These are phyloP conservation scores for Knoxia roxburghii DNA, from an alignment of 257 asterid genomes.

Conservation along the genomic window DNA sequence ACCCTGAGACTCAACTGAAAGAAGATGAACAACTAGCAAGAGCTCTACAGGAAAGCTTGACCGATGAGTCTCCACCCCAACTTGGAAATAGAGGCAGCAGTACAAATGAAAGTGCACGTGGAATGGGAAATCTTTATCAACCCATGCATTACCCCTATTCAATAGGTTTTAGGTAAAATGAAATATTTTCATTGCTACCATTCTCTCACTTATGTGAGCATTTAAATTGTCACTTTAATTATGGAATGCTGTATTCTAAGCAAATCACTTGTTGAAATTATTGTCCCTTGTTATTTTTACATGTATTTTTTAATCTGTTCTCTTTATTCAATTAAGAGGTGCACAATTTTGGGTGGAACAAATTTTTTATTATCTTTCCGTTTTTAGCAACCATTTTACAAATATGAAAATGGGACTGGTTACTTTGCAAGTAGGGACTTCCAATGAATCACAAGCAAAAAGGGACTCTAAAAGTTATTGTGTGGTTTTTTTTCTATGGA, in stretches of 20 bases:
- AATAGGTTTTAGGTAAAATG: slow-evolving; percentile 33
- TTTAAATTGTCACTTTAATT: neutral
- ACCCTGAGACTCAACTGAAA: slow-evolving; percentile 47
- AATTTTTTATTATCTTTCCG: too few relatives aligned
- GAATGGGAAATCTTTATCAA: slow-evolving; percentile 35
- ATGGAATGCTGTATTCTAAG: neutral
- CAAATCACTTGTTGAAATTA: neutral
- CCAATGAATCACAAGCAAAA: too few relatives aligned
- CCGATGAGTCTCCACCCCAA: slow-evolving; percentile 49
- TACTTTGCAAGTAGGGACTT: too few relatives aligned
- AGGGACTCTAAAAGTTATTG: too few relatives aligned
- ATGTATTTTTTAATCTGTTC: neutral
- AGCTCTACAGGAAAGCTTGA: slow-evolving; percentile 72
- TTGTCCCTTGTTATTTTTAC: neutral
- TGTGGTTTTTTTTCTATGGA: too few relatives aligned
- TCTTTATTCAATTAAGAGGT: neutral
- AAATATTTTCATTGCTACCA: neutral
- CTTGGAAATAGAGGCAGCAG: slow-evolving; percentile 33
- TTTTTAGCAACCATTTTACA: neutral
- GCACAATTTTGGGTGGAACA: neutral
- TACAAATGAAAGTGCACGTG: slow-evolving; percentile 22
- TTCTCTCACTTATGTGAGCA: neutral
- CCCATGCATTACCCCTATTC: slow-evolving; percentile 46
- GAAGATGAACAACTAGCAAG: slow-evolving; percentile 77
- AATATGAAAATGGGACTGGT: neutral